A percentile compares a stretch with the other conserved stretches of the same genome.
Evolutionary conservation across 768 basidiomycete genomes (phyloP).

Genomic region (Phlebiopsis flavidoalba): DNA sequence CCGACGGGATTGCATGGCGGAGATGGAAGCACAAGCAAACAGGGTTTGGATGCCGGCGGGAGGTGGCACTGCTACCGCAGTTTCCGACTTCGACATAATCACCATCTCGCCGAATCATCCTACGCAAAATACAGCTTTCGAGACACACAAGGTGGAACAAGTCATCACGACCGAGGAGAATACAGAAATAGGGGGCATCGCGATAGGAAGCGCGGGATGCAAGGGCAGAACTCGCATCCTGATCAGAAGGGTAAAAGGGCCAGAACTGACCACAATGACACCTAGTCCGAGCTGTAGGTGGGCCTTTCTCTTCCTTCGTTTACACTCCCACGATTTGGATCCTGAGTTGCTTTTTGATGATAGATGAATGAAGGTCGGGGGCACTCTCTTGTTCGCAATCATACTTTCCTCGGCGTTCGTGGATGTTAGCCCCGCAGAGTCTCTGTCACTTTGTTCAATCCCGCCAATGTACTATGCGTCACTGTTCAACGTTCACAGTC

Average conservation of each 20-base stretch:
- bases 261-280: background rate
- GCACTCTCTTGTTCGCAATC: too few relatives aligned
- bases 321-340: too few relatives aligned
- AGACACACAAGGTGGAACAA: background rate
- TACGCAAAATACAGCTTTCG: background rate
- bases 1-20: conserved; percentile 19
- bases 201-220: background rate
- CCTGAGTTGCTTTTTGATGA: too few relatives aligned
- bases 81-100: conserved; percentile 42
- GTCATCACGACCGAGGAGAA: background rate
- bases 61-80: conserved; percentile 40
- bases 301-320: background rate
- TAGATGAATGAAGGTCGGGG: too few relatives aligned
- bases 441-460: too few relatives aligned
- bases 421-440: too few relatives aligned
- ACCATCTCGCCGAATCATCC: conserved; percentile 11
- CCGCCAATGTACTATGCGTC: too few relatives aligned
- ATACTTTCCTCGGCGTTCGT: too few relatives aligned
- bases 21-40: conserved; percentile 27
- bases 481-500: too few relatives aligned
- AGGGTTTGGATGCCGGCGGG: conserved; percentile 19
- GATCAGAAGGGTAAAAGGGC: background rate
- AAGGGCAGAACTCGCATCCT: background rate
- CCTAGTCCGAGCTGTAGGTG: background rate
- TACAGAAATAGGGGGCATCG: background rate